Evolutionary conservation across 2,329 filamentous ascomycete species (phyloP), one percentile per base, ranked within the genome.

Genomic region (Penicillium hordei): DNA sequence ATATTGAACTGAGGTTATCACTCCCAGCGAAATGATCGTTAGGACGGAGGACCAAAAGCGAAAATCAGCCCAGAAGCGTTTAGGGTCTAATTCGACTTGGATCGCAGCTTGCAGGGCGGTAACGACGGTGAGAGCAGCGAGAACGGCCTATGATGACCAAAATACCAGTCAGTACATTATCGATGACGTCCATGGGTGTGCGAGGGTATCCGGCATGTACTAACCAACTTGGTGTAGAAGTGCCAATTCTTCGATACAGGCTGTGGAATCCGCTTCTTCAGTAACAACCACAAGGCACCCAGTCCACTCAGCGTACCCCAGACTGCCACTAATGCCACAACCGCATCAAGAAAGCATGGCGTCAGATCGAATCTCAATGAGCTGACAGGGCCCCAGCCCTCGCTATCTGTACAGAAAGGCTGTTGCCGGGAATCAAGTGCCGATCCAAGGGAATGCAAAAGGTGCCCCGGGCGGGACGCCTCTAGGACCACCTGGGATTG

Each of bases 301-400:
- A 86, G 82, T 57, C 94, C 94, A 62, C 88, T 83, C 25, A 97
- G 55, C 25, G 97, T 81, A 17, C 93, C 93, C 78, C 89, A 95
- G 15, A 82, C 82, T 9, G 91, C 90, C 29, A 96, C 90, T 1
- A 83, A 78, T 34, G 89, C 86, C 58, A 97, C 85, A 86, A 91
- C 93, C 23, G 96, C 85, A 73, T 99, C 95, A 68, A 97, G 87
- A 72, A 99, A 99, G 80, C 94, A 99, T 40, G 94, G 93, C 17
- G 94, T 97, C 70, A 99, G 92, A 78, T 99, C 94, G 76, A 91
- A 97, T 74, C 93, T 84, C 65, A 87, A 82, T 36, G 88, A 87
- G 76, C 92, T 97, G 72, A 99, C 73, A 23, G 94, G 94, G 1
- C 95, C 95, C 94, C 94, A 99, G 69, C 94, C 95, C 77, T 97